Base-by-base conservation (phyloP, 2,329 filamentous ascomycete genomes). In the Arthroderma uncinatum region DNA sequence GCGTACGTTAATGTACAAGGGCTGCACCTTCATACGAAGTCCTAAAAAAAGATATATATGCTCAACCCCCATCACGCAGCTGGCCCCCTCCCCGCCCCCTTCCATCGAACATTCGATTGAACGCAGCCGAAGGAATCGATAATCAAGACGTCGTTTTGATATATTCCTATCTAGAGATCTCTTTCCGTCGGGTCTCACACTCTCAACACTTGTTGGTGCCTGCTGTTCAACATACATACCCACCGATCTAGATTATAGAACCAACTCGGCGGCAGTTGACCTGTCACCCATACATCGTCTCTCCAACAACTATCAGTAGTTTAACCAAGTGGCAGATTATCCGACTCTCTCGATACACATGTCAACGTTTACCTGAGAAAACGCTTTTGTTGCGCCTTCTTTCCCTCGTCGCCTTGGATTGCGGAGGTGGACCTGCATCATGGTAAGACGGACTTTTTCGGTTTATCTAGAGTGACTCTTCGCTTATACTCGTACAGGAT, bases 401-500 rank as follows among this genome's bases (percentile, higher is more conserved):
- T n/a, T 48, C 10, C 28, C n/a, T 21, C 7, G 14, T 50, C 23
- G 23, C 4, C 23, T 33, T 50, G 44, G 28, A n/a, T n/a, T 19
- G 16, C 39, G 7, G 16, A n/a, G n/a, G n/a, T n/a, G n/a, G n/a
- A n/a, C 21, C 21, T 56, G 50, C 40, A 56, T 48, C 36, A 58
- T 58, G 53, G 56, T 60, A 60, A 16, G 58, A 36, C 21, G 21
- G 4, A n/a, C n/a, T n/a, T 36, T 12, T 30, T 16, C 34, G 6
- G 37, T 8, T 7, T n/a, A 12, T 9, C 16, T 8, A 10, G 21
- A 48, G 48, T 34, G 12, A 4, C 39, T 23, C 16, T 56, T 48
- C n/a, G n/a, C 52, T 57, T 54, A 53, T 52, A 40, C 8, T 59
- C 2, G 12, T 5, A 1, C 53, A 62, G 60, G 59, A 59, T 14